Evolutionary conservation across 345 rosid species (phyloP).

Genomic region (Hibiscus tridactylites): DNA sequence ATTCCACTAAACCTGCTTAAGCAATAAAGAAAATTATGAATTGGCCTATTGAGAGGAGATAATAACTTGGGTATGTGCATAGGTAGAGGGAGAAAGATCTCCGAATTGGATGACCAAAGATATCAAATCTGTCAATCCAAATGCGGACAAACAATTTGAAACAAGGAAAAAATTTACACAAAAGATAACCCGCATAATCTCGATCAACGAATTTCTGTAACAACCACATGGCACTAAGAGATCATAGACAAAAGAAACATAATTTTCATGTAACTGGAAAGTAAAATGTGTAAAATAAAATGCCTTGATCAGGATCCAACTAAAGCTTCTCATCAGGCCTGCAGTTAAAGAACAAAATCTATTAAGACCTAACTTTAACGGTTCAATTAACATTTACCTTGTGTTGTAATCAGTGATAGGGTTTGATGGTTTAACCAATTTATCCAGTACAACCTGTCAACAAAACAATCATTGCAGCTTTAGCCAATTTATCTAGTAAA

Average conservation of each 20-base stretch:
- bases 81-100: neutral
- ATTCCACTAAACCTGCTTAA: conserved; percentile 87
- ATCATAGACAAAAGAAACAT: neutral
- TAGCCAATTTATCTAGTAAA: neutral
- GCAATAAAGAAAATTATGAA: conserved; percentile 3
- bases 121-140: neutral
- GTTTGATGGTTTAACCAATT: conserved; percentile 82
- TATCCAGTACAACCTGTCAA: conserved; percentile 74
- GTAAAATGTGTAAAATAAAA: neutral
- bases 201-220: neutral
- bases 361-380: neutral
- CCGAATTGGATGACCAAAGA: neutral
- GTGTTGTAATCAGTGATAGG: conserved; percentile 76
- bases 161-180: neutral
- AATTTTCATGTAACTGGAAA: neutral
- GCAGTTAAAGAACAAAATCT: neutral
- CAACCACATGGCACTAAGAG: neutral
- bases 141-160: neutral
- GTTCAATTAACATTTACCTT: conserved; percentile 38
- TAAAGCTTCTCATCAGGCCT: neutral
- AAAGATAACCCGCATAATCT: neutral
- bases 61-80: neutral
- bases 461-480: neutral
- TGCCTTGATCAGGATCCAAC: neutral
- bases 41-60: neutral